Conservation (phyloP, 2,329 filamentous ascomycete species). For the Cercospora citrullina region DNA sequence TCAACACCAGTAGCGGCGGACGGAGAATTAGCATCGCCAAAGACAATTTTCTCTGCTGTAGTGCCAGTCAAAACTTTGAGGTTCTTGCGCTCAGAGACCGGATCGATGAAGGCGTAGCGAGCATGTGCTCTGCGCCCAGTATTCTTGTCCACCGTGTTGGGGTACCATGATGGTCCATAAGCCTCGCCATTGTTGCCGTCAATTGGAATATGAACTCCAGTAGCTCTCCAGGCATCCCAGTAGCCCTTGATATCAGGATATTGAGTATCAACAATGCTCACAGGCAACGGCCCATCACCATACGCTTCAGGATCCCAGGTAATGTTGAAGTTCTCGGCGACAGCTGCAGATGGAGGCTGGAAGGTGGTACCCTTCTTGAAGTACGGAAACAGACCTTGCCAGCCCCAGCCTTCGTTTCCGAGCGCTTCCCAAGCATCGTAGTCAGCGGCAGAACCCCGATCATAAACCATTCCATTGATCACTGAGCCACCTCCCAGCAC, state of each 20-base stretch:
- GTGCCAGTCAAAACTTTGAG: constrained; percentile 21
- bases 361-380: constrained; percentile 27
- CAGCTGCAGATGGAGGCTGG: constrained; percentile 15
- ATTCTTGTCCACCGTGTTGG: neutral
- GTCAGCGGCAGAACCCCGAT: constrained; percentile 40
- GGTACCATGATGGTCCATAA: constrained; percentile 1
- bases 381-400: constrained; percentile 22
- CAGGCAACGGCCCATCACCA: constrained; percentile 9
- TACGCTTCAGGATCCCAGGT: constrained; percentile 17
- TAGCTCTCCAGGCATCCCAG: neutral
- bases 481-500: constrained; percentile 42
- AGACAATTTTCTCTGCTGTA: constrained; percentile 1
- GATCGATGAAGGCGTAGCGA: constrained; percentile 34
- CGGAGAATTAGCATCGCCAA: constrained; percentile 20
- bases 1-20: constrained; percentile 42
- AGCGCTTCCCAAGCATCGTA: constrained; percentile 45
- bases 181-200: constrained; percentile 10
- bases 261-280: neutral
- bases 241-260: neutral
- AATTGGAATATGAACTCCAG: neutral
- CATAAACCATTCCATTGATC: constrained; percentile 44
- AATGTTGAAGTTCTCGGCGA: constrained; percentile 26
- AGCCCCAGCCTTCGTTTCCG: constrained; percentile 29
- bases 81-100: constrained; percentile 36
- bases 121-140: constrained; percentile 4